These are phyloP conservation scores for Fusarium sp. DNA, from an alignment of 2,329 filamentous ascomycete species.

Conservation along the genomic window DNA sequence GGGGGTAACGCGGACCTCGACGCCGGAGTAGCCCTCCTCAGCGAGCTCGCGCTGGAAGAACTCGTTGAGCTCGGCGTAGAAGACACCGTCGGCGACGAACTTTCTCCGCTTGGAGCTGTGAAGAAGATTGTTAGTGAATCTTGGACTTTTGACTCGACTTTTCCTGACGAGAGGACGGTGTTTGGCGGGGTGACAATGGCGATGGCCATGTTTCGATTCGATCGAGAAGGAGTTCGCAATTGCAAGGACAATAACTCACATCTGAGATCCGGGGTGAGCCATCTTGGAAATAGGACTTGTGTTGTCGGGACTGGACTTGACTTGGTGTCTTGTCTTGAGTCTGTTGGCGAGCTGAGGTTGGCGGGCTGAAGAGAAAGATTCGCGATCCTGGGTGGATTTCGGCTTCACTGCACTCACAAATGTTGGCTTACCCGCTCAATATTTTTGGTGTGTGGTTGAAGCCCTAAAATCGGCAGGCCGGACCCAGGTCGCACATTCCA, in stretches of 20 bases:
- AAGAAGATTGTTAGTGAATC: slow-evolving; percentile 28
- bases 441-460: slow-evolving; percentile 49
- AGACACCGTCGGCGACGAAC: slow-evolving; percentile 98
- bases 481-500: slow-evolving; percentile 10
- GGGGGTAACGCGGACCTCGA: slow-evolving; percentile 99
- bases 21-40: slow-evolving; percentile 99
- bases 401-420: slow-evolving; percentile 37
- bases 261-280: slow-evolving; percentile 69
- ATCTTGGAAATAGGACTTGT: slow-evolving; percentile 57
- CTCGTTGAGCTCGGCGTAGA: slow-evolving; percentile 99
- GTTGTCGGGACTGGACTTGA: slow-evolving; percentile 44
- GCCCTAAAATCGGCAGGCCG: slow-evolving; percentile 43
- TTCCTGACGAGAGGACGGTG: not conserved
- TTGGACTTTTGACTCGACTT: slow-evolving; percentile 6
- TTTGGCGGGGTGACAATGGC: slow-evolving; percentile 19
- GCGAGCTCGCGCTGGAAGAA: slow-evolving; percentile 99
- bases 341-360: slow-evolving; percentile 50
- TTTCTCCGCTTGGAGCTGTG: slow-evolving; percentile 89
- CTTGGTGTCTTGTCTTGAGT: slow-evolving; percentile 34
- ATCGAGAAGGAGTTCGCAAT: not conserved
- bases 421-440: slow-evolving; percentile 32
- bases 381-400: slow-evolving; percentile 45
- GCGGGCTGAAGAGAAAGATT: slow-evolving; percentile 45
- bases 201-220: not conserved
- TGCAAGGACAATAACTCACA: slow-evolving; percentile 58